Percentiles rank a stretch among this genome's conserved stretches.
These are phyloP conservation scores for Phaeotremella skinneri DNA, from an alignment of 768 basidiomycete species.

Conservation along the genomic window DNA sequence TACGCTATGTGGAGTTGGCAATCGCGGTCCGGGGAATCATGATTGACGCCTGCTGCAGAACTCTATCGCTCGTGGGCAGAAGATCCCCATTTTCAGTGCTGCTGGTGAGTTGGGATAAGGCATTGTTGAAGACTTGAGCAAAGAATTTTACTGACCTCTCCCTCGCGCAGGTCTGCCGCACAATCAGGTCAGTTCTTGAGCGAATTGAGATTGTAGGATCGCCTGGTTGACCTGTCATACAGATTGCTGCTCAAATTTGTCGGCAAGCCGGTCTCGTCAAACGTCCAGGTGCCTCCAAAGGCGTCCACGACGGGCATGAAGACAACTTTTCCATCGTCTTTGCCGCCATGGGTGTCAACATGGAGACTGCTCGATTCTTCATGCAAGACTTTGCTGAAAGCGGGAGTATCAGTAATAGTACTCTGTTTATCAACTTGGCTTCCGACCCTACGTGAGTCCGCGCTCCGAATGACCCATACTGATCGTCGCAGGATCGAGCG, in stretches of 20 bases:
- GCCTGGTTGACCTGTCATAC: slow-evolving; percentile 7
- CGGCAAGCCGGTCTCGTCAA: slow-evolving; percentile 97
- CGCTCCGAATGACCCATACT: background rate
- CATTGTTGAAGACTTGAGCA: background rate
- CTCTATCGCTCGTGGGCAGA: slow-evolving; percentile 98
- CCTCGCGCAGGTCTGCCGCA: slow-evolving; percentile 82
- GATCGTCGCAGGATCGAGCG: slow-evolving; percentile 69
- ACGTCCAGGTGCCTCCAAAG: slow-evolving; percentile 77
- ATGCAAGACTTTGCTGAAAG: slow-evolving; percentile 99
- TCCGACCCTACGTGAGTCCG: slow-evolving; percentile 80
- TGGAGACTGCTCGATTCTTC: slow-evolving; percentile 99
- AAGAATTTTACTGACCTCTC: background rate
- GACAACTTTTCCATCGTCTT: slow-evolving; percentile 99
- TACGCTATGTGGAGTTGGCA: background rate
- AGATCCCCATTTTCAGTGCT: slow-evolving; percentile 99
- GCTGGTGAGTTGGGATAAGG: slow-evolving; percentile 54
- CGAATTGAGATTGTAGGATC: background rate
- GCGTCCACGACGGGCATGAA: slow-evolving; percentile 97
- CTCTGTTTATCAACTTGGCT: slow-evolving; percentile 95
- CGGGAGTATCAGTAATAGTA: slow-evolving; percentile 93
- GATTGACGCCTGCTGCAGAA: slow-evolving; percentile 50
- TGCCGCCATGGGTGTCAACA: slow-evolving; percentile 99
- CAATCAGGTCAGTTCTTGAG: slow-evolving; percentile 71
- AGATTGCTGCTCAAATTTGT: slow-evolving; percentile 99
- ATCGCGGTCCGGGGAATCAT: background rate